phyloP scores from a whole-genome alignment of 1,284 basidiomycete species.

The Ceratobasidium papillatum region DNA sequence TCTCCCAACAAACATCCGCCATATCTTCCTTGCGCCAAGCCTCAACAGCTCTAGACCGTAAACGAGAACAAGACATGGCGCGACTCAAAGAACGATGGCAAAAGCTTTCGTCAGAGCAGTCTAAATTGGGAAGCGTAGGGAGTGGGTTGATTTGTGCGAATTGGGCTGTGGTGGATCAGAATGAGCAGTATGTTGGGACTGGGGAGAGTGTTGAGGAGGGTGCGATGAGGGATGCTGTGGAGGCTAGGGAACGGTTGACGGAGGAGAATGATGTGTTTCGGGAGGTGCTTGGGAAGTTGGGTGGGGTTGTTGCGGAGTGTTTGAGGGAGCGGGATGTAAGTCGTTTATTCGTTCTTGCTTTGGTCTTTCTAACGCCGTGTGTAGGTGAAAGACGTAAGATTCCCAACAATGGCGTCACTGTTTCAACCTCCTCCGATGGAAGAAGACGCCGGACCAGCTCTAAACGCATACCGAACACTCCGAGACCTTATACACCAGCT shows the following conservation, averaged over 20 bases:
- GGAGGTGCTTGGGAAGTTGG: conserved; percentile 74
- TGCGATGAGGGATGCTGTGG: conserved; percentile 77
- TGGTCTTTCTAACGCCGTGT: not conserved
- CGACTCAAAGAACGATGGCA: conserved; percentile 79
- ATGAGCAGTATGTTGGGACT: conserved; percentile 29
- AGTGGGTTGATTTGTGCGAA: conserved; percentile 45
- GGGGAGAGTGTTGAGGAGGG: conserved; percentile 68
- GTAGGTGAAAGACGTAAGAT: not conserved
- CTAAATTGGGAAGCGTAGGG: conserved; percentile 58
- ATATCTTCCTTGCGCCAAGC: conserved; percentile 17
- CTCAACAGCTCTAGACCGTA: conserved; percentile 13
- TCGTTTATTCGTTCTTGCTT: not conserved
- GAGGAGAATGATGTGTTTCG: conserved; percentile 78
- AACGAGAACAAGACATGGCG: conserved; percentile 77
- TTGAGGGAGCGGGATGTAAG: conserved; percentile 49
- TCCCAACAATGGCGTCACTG: conserved; percentile 1
- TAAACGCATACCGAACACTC: conserved; percentile 30
- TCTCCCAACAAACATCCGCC: conserved; percentile 31
- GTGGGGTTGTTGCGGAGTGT: conserved; percentile 57
- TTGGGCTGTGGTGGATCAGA: conserved; percentile 24
- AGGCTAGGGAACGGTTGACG: conserved; percentile 67
- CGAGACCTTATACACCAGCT: conserved; percentile 32
- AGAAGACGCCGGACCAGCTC: conserved; percentile 5
- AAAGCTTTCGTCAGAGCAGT: conserved; percentile 73
- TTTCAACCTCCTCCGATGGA: not conserved